Base-by-base conservation (phyloP, 1,284 basidiomycete species). In the Anthracocystis walkeri region DNA sequence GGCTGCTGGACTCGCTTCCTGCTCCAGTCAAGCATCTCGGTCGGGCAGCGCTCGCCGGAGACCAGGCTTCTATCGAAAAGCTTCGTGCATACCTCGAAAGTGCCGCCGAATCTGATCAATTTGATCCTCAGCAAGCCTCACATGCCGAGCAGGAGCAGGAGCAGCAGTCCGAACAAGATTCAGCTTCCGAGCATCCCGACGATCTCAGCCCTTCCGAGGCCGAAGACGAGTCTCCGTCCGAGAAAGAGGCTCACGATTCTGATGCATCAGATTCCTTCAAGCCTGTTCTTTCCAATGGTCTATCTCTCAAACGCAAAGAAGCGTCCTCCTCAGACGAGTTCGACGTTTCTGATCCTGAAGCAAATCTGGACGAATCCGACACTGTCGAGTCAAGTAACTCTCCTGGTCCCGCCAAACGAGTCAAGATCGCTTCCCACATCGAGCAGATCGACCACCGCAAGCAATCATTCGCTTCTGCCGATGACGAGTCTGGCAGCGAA, bases 231-330 rank as follows among this genome's bases (percentile, higher is more conserved):
- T 7, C 52, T 3, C 33, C 40, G 6, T 70, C 68, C 7, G 62
- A 61, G n/a, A 40, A 50, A 7, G 50, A 61, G 16, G 48, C 51
- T 4, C 12, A 49, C 2, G 23, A 53, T 16, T 2, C 25, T 10
- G 62, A 29, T n/a, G 46, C 27, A 21, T 16, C 41, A 33, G 10
- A 40, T 4, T 27, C 38, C n/a, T 14, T 46, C 12, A 21, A 12
- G 16, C n/a, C 18, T n/a, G 45, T 53, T 12, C 18, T 41, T 7
- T 45, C 62, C 4, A 62, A 71, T 12, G 63, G 58, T 2, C 23
- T 40, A 18, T 42, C 52, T 4, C 62, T 51, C 40, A 71, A 71
- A 35, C 68, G 68, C 38, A 71, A 62, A 46, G 27, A 56, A 20
- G 21, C 41, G 18, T 54, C 58, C 7, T 29, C 31, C 2, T 42